A percentile compares a stretch with the other conserved stretches of the same genome.
Conservation (phyloP, 768 basidiomycete species). For the Boletus subparvulus region DNA sequence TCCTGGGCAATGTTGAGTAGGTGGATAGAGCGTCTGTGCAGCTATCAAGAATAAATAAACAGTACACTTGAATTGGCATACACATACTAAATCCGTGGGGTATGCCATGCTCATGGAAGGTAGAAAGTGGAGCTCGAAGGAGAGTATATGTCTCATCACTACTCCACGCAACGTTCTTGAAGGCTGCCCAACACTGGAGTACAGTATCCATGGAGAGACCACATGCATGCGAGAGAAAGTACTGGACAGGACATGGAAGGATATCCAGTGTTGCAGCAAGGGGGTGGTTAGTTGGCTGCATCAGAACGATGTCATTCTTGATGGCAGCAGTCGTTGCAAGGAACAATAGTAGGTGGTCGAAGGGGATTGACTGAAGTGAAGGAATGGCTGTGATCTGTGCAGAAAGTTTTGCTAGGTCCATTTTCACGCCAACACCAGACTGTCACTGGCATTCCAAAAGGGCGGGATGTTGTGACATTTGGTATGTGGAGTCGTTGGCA, state of each 20-base stretch:
- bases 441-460: too few species aligned
- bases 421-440: neutral
- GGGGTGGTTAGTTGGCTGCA: neutral
- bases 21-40: neutral
- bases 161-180: neutral
- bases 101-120: neutral
- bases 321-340: neutral
- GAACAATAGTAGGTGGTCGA: neutral
- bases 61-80: too few species aligned
- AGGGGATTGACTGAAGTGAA: neutral
- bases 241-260: neutral
- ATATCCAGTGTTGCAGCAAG: neutral
- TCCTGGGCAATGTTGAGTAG: too few species aligned
- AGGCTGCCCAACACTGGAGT: neutral
- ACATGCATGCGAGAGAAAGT: neutral
- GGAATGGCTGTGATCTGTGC: neutral
- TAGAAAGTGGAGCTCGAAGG: neutral
- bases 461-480: too few species aligned
- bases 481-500: too few species aligned
- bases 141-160: too few species aligned
- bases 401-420: neutral
- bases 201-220: neutral
- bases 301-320: slow-evolving; percentile 3
- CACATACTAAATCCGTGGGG: too few species aligned
- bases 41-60: neutral